Conservation (phyloP, 306 rosid genomes). For the Cicer cuneatum region DNA sequence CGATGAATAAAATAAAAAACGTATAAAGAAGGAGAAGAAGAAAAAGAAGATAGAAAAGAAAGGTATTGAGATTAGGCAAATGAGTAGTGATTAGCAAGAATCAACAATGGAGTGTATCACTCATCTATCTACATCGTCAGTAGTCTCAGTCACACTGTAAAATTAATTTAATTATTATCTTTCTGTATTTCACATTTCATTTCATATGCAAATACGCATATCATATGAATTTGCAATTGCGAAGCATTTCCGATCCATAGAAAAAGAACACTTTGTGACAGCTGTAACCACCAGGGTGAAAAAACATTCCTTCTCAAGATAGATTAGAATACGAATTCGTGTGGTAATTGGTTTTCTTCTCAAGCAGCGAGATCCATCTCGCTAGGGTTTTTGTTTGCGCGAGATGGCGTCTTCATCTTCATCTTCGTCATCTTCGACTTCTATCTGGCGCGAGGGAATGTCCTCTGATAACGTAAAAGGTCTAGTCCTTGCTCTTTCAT, state of each 20-base stretch:
- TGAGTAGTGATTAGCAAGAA: slow-evolving; percentile 39
- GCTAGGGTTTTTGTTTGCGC: slow-evolving; percentile 47
- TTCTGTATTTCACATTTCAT: neutral
- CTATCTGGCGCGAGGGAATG: slow-evolving; percentile 84
- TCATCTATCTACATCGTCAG: slow-evolving; percentile 44
- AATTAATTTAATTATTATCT: neutral
- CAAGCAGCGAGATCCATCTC: neutral
- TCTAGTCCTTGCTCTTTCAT: slow-evolving; percentile 75
- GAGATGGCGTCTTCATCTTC: slow-evolving; percentile 46
- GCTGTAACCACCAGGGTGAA: slow-evolving; percentile 46
- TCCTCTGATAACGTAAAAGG: slow-evolving; percentile 85
- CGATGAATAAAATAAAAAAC: neutral
- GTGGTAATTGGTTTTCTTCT: neutral
- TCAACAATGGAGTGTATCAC: slow-evolving; percentile 44
- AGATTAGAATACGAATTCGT: neutral
- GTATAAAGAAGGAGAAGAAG: neutral
- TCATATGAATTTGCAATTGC: slow-evolving; percentile 26
- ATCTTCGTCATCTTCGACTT: slow-evolving; percentile 30
- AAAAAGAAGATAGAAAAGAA: neutral
- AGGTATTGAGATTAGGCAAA: neutral
- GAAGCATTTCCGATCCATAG: slow-evolving; percentile 43
- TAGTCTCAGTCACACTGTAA: slow-evolving; percentile 41
- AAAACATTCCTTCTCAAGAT: neutral
- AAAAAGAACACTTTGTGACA: slow-evolving; percentile 30
- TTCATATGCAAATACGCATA: neutral